These are phyloP conservation scores for Gastrodia elata DNA, from an alignment of 106 monocot species.

Conservation along the genomic window DNA sequence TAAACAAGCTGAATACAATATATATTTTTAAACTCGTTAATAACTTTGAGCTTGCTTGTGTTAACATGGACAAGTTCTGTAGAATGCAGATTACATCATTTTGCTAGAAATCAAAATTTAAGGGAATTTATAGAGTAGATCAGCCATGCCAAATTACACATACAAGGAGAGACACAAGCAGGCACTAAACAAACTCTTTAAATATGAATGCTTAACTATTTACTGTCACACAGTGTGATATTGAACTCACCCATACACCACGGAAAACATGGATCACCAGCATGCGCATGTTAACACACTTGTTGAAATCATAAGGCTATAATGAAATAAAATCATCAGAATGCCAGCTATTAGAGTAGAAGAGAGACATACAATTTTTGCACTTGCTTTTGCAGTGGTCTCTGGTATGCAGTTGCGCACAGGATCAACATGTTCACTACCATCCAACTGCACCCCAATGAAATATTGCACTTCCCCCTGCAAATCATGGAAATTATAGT, in stretches of 20 bases:
- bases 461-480: slow-evolving; percentile 98
- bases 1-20: no score
- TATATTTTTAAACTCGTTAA: no score
- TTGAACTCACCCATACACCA: no score
- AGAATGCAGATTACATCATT: not conserved
- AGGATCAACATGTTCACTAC: slow-evolving; percentile 83
- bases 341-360: not conserved
- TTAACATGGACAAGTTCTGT: no score
- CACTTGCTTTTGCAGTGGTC: slow-evolving; percentile 54
- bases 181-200: not conserved
- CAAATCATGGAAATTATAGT: slow-evolving; percentile 9
- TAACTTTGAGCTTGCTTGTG: no score
- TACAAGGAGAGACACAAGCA: not conserved
- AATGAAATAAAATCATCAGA: not conserved
- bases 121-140: not conserved
- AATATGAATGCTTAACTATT: not conserved
- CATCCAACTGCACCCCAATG: slow-evolving; percentile 98
- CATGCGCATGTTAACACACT: no score
- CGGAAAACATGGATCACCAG: no score
- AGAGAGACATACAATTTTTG: slow-evolving; percentile 54
- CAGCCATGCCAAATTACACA: not conserved
- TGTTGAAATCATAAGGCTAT: not conserved
- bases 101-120: not conserved
- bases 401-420: slow-evolving; percentile 77
- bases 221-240: no score